Percentiles rank a stretch among this genome's conserved stretches.
These are phyloP conservation scores for Pulveroboletus sp. DNA, from an alignment of 768 basidiomycete species.

Conservation along the genomic window DNA sequence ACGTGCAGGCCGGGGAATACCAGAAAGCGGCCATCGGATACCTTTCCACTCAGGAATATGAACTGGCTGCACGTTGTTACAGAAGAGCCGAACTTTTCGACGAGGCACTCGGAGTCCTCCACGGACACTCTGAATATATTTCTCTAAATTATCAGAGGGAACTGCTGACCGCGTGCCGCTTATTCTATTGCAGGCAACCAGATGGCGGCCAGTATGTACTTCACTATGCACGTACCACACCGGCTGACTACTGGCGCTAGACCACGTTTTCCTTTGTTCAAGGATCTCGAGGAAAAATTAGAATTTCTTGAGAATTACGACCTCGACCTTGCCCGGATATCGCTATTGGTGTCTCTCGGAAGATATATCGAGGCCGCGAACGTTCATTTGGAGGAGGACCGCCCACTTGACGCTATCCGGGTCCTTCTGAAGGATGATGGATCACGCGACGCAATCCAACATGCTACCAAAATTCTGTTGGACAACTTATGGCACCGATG, in stretches of 20 bases:
- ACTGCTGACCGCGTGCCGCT: conserved; percentile 43
- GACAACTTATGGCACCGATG: conserved; percentile 44
- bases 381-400: conserved; percentile 47
- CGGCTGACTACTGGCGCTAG: conserved; percentile 38
- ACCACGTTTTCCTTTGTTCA: conserved; percentile 46
- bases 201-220: conserved; percentile 19
- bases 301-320: conserved; percentile 54
- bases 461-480: conserved; percentile 39
- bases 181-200: conserved; percentile 40
- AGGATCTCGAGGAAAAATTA: conserved; percentile 47
- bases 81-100: conserved; percentile 50
- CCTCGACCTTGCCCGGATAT: conserved; percentile 46
- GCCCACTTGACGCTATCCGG: conserved; percentile 43
- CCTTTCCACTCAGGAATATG: conserved; percentile 39
- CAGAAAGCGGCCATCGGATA: conserved; percentile 45
- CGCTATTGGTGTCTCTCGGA: conserved; percentile 41
- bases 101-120: conserved; percentile 47
- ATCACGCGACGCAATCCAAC: conserved; percentile 24
- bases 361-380: conserved; percentile 49
- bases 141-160: conserved; percentile 27
- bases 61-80: conserved; percentile 42
- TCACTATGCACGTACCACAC: background rate
- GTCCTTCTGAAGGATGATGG: conserved; percentile 37
- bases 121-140: conserved; percentile 32
- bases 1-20: conserved; percentile 37